Conservation (phyloP, 345 rosid genomes). For the Zanthoxylum bungeanum region DNA sequence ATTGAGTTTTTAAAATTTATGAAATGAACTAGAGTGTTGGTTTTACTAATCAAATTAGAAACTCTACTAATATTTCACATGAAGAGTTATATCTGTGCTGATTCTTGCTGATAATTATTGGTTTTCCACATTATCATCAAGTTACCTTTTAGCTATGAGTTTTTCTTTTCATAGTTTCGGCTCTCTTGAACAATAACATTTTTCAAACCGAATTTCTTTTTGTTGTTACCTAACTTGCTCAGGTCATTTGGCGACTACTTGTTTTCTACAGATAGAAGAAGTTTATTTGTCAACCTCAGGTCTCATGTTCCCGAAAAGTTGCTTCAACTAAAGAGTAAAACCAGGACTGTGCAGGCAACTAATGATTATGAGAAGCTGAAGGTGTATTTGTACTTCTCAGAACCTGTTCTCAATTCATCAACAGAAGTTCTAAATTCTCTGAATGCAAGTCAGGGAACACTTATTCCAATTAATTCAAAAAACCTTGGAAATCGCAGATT, state of each 20-base stretch:
- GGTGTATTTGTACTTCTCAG: constrained; percentile 74
- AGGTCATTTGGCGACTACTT: constrained; percentile 19
- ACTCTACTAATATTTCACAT: not conserved
- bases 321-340: constrained; percentile 55
- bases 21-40: not conserved
- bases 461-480: constrained; percentile 56
- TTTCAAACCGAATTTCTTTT: not conserved
- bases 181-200: not conserved
- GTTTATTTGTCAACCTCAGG: constrained; percentile 56
- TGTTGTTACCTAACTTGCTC: not conserved
- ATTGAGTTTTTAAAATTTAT: not conserved
- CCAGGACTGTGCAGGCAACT: constrained; percentile 82
- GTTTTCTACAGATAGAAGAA: constrained; percentile 64
- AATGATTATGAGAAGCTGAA: constrained; percentile 53
- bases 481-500: constrained; percentile 64
- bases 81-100: not conserved
- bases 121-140: not conserved
- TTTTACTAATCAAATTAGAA: not conserved
- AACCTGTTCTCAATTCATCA: constrained; percentile 73
- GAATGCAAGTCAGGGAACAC: constrained; percentile 48
- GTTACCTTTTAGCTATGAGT: not conserved
- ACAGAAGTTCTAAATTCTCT: constrained; percentile 52
- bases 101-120: not conserved
- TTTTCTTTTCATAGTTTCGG: not conserved
- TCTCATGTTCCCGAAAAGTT: constrained; percentile 67